Conservation (phyloP, 2,329 filamentous ascomycete genomes). For the Aspergillus eucalypticola region DNA sequence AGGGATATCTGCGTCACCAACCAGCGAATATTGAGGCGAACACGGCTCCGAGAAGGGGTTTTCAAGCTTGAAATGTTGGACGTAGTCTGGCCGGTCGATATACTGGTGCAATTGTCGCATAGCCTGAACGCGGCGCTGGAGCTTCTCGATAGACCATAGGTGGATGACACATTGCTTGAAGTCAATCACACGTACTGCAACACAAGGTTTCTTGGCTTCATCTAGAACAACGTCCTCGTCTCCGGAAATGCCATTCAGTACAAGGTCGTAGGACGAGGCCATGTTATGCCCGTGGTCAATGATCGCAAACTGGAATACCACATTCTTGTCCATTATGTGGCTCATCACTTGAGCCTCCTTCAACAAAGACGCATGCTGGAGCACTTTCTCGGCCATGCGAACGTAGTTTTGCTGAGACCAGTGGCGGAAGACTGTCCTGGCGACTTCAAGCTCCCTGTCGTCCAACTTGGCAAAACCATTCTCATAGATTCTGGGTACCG, state of each 20-base stretch:
- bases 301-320: slow-evolving; percentile 92
- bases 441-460: slow-evolving; percentile 70
- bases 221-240: slow-evolving; percentile 85
- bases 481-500: slow-evolving; percentile 55
- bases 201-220: slow-evolving; percentile 80
- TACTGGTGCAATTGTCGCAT: slow-evolving; percentile 99
- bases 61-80: slow-evolving; percentile 86
- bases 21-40: slow-evolving; percentile 86
- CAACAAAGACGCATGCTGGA: slow-evolving; percentile 81
- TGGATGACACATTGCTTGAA: slow-evolving; percentile 84
- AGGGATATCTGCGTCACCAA: slow-evolving; percentile 91
- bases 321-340: slow-evolving; percentile 88
- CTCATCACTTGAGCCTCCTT: slow-evolving; percentile 99
- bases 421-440: slow-evolving; percentile 65
- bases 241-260: slow-evolving; percentile 82
- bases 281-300: slow-evolving; percentile 85
- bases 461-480: slow-evolving; percentile 58
- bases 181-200: slow-evolving; percentile 86
- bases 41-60: slow-evolving; percentile 91
- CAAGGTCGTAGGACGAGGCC: slow-evolving; percentile 94
- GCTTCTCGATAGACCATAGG: slow-evolving; percentile 91
- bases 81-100: slow-evolving; percentile 89
- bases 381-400: slow-evolving; percentile 85
- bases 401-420: slow-evolving; percentile 89
- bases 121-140: slow-evolving; percentile 79